A percentile compares a stretch with the other conserved stretches of the same genome.
phyloP scores from a whole-genome alignment of 441 rosid genomes.

The Populus hybrid region DNA sequence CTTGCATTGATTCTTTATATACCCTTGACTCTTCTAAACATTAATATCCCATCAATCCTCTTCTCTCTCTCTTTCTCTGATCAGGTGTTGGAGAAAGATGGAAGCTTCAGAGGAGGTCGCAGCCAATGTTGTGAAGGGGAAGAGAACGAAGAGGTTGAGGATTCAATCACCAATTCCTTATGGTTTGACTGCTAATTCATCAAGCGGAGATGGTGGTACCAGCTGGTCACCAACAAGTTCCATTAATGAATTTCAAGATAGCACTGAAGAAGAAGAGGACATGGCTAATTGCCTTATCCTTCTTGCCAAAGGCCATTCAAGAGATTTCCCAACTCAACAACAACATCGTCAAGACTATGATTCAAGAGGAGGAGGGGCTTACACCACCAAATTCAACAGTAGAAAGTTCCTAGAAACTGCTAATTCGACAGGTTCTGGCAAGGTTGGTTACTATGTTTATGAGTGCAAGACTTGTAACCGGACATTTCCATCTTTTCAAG shows the following conservation, averaged over 20 bases:
- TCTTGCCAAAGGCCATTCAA: constrained; percentile 64
- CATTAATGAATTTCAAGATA: constrained; percentile 26
- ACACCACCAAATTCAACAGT: constrained; percentile 44
- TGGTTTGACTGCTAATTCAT: constrained; percentile 33
- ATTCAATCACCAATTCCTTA: constrained; percentile 62
- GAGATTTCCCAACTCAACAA: not conserved
- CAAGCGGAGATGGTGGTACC: constrained; percentile 9
- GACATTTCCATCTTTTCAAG: constrained; percentile 88
- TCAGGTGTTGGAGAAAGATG: constrained; percentile 27
- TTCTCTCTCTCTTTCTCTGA: not conserved
- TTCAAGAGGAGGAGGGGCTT: not conserved
- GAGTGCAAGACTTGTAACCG: constrained; percentile 89
- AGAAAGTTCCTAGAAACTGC: constrained; percentile 63
- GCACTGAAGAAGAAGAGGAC: constrained; percentile 74
- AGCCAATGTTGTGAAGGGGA: constrained; percentile 53
- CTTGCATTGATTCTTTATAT: constrained; percentile 8
- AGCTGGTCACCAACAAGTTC: constrained; percentile 36
- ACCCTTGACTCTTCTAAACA: not conserved
- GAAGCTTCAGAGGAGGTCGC: constrained; percentile 44
- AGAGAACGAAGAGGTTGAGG: constrained; percentile 74
- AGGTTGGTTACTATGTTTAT: constrained; percentile 72
- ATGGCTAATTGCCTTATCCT: constrained; percentile 95
- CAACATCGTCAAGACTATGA: not conserved
- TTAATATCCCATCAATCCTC: not conserved
- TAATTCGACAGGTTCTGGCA: constrained; percentile 34